A percentile compares a stretch with the other conserved stretches of the same genome.
phyloP scores from a whole-genome alignment of 768 basidiomycete genomes.

The Naganishia antarctica region DNA sequence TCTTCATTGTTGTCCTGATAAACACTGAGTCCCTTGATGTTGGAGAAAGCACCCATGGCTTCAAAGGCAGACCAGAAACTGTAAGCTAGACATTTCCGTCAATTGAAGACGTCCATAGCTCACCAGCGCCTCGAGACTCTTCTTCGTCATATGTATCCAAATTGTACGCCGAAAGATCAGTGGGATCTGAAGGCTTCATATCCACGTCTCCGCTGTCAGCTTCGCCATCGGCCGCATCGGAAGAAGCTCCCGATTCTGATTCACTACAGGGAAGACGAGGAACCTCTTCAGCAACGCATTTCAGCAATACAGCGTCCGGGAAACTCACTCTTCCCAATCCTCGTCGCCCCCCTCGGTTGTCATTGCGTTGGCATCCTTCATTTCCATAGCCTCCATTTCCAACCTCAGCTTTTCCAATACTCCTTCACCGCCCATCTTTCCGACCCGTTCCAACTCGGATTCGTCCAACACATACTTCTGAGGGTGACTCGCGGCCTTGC shows the following conservation, averaged over 20 bases:
- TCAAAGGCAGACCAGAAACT: background rate
- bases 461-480: slow-evolving; percentile 85
- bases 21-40: slow-evolving; percentile 88
- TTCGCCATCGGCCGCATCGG: slow-evolving; percentile 56
- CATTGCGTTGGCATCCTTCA: slow-evolving; percentile 64
- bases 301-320: slow-evolving; percentile 17
- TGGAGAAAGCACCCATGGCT: slow-evolving; percentile 73
- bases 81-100: background rate
- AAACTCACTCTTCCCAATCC: slow-evolving; percentile 86
- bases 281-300: background rate
- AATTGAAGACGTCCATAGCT: slow-evolving; percentile 24
- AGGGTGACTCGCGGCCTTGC: slow-evolving; percentile 69
- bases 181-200: slow-evolving; percentile 50
- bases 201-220: slow-evolving; percentile 51
- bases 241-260: slow-evolving; percentile 50
- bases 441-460: slow-evolving; percentile 80
- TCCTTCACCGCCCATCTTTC: slow-evolving; percentile 84
- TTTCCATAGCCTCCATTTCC: slow-evolving; percentile 66
- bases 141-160: slow-evolving; percentile 90
- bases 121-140: slow-evolving; percentile 50
- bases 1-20: slow-evolving; percentile 89
- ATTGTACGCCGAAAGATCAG: slow-evolving; percentile 80
- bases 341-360: slow-evolving; percentile 63
- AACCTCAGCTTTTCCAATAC: slow-evolving; percentile 75
- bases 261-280: slow-evolving; percentile 29